phyloP scores from a whole-genome alignment of 2,329 filamentous ascomycete species.

The Xylariaceae sp. region DNA sequence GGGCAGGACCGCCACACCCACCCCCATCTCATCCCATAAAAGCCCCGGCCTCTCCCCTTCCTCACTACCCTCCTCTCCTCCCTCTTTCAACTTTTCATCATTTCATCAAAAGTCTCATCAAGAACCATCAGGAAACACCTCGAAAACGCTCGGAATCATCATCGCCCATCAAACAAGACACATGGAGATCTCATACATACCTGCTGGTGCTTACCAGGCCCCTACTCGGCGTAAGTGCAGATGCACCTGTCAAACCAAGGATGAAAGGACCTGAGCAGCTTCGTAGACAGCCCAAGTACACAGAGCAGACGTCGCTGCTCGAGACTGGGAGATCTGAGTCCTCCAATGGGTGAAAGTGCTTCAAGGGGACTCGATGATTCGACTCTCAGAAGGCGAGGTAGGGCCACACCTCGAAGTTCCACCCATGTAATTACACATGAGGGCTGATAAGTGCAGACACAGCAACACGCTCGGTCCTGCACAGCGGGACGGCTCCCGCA shows the following conservation, averaged over 20 bases:
- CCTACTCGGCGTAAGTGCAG: slow-evolving; percentile 9
- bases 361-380: too few relatives aligned
- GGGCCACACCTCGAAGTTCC: too few relatives aligned
- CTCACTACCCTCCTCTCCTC: slow-evolving; percentile 11
- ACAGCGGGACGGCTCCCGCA: too few relatives aligned
- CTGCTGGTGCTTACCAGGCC: slow-evolving; percentile 5
- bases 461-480: too few relatives aligned
- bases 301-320: neutral
- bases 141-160: slow-evolving; percentile 10
- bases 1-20: slow-evolving; percentile 14
- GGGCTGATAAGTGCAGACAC: too few relatives aligned
- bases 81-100: slow-evolving; percentile 10
- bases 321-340: neutral
- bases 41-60: slow-evolving; percentile 14
- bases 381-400: too few relatives aligned
- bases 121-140: slow-evolving; percentile 11
- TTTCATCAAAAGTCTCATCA: slow-evolving; percentile 4
- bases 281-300: slow-evolving; percentile 5
- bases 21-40: too few relatives aligned
- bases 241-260: slow-evolving; percentile 2
- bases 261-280: slow-evolving; percentile 4
- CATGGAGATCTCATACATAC: slow-evolving; percentile 8
- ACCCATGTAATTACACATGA: too few relatives aligned
- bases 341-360: neutral
- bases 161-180: slow-evolving; percentile 8